Evolutionary conservation across 2,329 filamentous ascomycete species (phyloP).

Genomic region (Sclerotinia trifoliorum): DNA sequence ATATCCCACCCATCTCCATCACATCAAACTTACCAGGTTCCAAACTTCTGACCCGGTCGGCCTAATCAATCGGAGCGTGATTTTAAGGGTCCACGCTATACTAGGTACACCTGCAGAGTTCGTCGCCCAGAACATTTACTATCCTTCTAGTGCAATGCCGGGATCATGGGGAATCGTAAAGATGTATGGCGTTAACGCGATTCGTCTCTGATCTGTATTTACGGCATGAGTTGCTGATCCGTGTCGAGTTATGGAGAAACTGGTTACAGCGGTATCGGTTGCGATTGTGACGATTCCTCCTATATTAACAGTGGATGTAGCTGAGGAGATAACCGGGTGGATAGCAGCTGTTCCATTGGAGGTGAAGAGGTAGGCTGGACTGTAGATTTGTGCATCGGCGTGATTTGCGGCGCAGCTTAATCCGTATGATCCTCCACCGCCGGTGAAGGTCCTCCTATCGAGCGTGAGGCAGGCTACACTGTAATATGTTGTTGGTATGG

Average conservation of each 20-base stretch:
- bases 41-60: not conserved
- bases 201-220: constrained; percentile 57
- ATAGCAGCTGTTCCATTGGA: constrained; percentile 43
- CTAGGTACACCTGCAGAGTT: constrained; percentile 48
- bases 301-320: constrained; percentile 39
- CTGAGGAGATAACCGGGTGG: constrained; percentile 46
- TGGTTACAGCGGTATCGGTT: constrained; percentile 36
- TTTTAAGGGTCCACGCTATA: constrained; percentile 36
- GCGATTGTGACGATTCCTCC: constrained; percentile 40
- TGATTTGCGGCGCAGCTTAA: constrained; percentile 48
- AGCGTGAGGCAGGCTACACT: constrained; percentile 49
- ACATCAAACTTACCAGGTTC: not conserved
- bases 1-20: not conserved
- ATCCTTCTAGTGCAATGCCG: constrained; percentile 52
- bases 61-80: not conserved
- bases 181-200: constrained; percentile 46
- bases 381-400: constrained; percentile 54
- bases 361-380: constrained; percentile 55
- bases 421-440: constrained; percentile 54
- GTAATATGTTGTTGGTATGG: constrained; percentile 51
- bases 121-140: constrained; percentile 55
- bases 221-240: constrained; percentile 55
- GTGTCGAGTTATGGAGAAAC: constrained; percentile 49
- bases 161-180: constrained; percentile 48
- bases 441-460: constrained; percentile 51